A percentile compares a stretch with the other conserved stretches of the same genome.
Conservation (phyloP, 768 basidiomycete species). For the Sporobolomyces phaffii region DNA sequence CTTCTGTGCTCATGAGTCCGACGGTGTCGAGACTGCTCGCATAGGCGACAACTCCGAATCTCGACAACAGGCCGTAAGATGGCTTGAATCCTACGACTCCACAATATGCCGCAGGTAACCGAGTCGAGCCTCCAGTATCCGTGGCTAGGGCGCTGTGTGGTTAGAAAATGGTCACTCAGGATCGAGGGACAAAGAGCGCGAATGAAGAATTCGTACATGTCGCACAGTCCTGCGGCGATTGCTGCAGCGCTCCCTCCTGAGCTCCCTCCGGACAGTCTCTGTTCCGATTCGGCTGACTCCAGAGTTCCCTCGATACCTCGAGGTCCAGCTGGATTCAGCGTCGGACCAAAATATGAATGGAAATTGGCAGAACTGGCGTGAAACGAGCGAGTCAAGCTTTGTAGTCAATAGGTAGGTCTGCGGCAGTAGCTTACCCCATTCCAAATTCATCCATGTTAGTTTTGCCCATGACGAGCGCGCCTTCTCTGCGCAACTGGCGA, state of each 20-base stretch:
- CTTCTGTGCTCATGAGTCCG: conserved; percentile 63
- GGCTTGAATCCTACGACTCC: conserved; percentile 89
- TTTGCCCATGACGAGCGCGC: conserved; percentile 74
- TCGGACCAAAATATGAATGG: conserved; percentile 67
- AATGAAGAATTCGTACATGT: conserved; percentile 59
- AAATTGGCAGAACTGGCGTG: conserved; percentile 64
- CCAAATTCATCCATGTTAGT: conserved; percentile 97
- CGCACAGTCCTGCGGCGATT: conserved; percentile 74
- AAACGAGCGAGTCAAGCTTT: background rate
- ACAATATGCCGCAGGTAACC: conserved; percentile 89
- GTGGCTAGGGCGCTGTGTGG: conserved; percentile 79
- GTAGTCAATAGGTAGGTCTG: no score
- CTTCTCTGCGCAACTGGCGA: conserved; percentile 55
- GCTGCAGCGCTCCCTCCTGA: conserved; percentile 94
- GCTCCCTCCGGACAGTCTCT: conserved; percentile 73
- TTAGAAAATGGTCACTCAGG: background rate
- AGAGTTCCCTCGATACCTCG: conserved; percentile 19
- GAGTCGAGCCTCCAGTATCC: conserved; percentile 90
- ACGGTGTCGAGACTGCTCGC: conserved; percentile 95
- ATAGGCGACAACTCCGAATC: conserved; percentile 86
- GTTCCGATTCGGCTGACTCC: background rate
- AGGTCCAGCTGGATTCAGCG: conserved; percentile 60
- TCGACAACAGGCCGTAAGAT: conserved; percentile 85
- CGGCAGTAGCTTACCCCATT: conserved; percentile 68
- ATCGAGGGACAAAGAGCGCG: background rate